A percentile compares a stretch with the other conserved stretches of the same genome.
Conservation (phyloP, 2,329 filamentous ascomycete species). For the Paecilomyces sp. region DNA sequence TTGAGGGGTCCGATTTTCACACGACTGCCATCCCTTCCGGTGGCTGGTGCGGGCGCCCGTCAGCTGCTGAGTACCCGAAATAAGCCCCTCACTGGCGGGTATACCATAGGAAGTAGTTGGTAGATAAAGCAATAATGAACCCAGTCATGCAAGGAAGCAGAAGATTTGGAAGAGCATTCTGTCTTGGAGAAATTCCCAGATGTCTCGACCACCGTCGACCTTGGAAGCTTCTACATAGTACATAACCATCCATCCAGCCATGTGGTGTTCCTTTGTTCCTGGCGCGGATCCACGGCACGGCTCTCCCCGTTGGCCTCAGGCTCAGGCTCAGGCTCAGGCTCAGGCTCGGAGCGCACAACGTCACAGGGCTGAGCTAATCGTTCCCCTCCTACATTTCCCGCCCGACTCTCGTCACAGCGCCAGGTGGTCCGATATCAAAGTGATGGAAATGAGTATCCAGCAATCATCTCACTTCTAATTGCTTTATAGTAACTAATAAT, state of each 20-base stretch:
- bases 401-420: no score
- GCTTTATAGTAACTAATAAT: no score
- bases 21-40: background rate
- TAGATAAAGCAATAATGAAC: background rate
- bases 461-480: no score
- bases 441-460: no score
- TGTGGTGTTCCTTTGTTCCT: background rate
- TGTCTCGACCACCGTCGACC: background rate
- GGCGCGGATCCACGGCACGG: background rate
- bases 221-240: background rate
- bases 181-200: background rate
- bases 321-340: no score
- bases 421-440: no score
- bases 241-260: background rate
- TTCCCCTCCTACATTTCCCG: background rate
- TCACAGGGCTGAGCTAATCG: background rate
- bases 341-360: background rate
- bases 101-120: no score
- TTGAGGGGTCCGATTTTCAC: background rate
- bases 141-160: background rate
- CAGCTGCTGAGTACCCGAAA: no score
- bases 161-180: background rate
- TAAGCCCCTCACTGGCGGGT: no score
- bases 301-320: background rate
- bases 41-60: background rate